Evolutionary conservation across 208 protist species (phyloP).

Genomic region (Wallacemonas sp.): DNA sequence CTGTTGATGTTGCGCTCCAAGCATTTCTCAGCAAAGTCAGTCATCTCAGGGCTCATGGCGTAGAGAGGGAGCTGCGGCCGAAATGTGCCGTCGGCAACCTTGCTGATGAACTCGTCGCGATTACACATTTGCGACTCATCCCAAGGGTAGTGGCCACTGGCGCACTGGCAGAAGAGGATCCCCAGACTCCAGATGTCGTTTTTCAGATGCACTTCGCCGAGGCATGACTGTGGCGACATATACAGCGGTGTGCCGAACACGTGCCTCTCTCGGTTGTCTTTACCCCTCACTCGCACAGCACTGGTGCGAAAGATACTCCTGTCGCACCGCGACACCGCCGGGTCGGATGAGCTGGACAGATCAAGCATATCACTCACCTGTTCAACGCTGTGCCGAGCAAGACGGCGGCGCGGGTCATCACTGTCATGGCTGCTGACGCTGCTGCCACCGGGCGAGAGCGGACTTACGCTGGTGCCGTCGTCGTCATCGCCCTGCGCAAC

Average conservation of each 20-base stretch:
- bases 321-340: neutral
- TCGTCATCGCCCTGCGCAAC: neutral
- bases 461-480: too few species aligned
- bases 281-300: neutral
- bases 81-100: slow-evolving; percentile 24
- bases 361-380: neutral
- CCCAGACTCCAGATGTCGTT: slow-evolving; percentile 86
- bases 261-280: neutral
- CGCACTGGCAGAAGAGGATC: slow-evolving; percentile 64
- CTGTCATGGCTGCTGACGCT: slow-evolving; percentile 2
- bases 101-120: slow-evolving; percentile 32
- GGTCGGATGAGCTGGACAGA: neutral
- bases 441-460: too few species aligned
- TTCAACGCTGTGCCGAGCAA: neutral
- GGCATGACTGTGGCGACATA: slow-evolving; percentile 80
- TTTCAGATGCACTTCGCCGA: slow-evolving; percentile 43
- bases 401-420: neutral
- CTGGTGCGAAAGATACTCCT: slow-evolving; percentile 1
- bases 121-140: slow-evolving; percentile 31
- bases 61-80: slow-evolving; percentile 20
- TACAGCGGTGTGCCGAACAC: slow-evolving; percentile 72
- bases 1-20: slow-evolving; percentile 17
- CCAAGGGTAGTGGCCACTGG: slow-evolving; percentile 63
- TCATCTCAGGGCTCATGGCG: slow-evolving; percentile 19
- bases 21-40: slow-evolving; percentile 49